Evolutionary conservation across 345 rosid species (phyloP).

Genomic region (Eucalyptus sideroxylon): DNA sequence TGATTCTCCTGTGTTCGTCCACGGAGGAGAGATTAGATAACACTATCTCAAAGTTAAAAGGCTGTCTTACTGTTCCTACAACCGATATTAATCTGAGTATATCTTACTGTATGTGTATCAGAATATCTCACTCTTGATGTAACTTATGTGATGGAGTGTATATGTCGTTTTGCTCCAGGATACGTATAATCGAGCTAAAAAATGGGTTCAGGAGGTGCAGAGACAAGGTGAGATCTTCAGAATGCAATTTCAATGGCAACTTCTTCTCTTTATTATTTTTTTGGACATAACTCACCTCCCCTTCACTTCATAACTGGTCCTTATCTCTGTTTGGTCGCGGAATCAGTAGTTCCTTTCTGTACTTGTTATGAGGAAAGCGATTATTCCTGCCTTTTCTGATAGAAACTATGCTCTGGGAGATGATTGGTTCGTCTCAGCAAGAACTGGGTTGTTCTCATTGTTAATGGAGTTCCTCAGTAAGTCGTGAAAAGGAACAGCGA

Average conservation of each 20-base stretch:
- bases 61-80: neutral
- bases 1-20: neutral
- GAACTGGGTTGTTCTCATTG: neutral
- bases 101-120: neutral
- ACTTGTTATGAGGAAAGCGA: neutral
- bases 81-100: neutral
- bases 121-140: neutral
- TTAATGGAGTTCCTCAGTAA: neutral
- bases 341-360: neutral
- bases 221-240: slow-evolving; percentile 32
- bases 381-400: neutral
- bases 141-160: neutral
- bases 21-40: neutral
- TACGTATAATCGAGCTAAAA: slow-evolving; percentile 43
- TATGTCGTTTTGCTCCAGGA: slow-evolving; percentile 21
- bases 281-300: neutral
- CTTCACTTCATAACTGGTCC: neutral
- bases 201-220: slow-evolving; percentile 62
- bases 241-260: neutral
- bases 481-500: neutral
- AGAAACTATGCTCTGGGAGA: neutral
- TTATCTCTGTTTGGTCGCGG: neutral
- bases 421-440: neutral
- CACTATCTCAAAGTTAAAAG: neutral
- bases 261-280: neutral